These are phyloP conservation scores for Tilletia horrida DNA, from an alignment of 1,284 basidiomycete species.

Conservation along the genomic window DNA sequence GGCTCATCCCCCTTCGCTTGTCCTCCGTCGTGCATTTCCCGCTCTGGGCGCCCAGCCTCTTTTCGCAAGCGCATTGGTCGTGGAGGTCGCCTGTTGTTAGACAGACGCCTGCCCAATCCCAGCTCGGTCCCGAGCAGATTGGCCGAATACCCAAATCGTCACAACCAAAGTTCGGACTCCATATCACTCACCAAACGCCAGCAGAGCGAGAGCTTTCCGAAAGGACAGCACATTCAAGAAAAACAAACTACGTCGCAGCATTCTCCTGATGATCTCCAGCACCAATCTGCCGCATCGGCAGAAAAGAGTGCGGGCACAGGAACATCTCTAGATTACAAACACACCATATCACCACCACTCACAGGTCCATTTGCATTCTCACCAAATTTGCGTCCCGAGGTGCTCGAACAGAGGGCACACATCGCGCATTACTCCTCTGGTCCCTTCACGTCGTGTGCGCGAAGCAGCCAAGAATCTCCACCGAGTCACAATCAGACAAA, in stretches of 20 bases:
- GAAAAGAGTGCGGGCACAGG: constrained; percentile 17
- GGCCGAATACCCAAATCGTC: constrained; percentile 40
- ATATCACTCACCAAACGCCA: not conserved
- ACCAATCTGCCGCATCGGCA: constrained; percentile 13
- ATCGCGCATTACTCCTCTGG: constrained; percentile 29
- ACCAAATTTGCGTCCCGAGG: constrained; percentile 35
- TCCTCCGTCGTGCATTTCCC: constrained; percentile 24
- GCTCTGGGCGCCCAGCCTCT: constrained; percentile 49
- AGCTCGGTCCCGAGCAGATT: constrained; percentile 50
- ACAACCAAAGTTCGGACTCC: not conserved
- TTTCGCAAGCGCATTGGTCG: constrained; percentile 52
- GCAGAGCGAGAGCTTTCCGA: not conserved
- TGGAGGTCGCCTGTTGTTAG: constrained; percentile 51
- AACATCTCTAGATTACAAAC: constrained; percentile 1
- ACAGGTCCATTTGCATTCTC: constrained; percentile 46
- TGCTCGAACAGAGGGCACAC: constrained; percentile 25
- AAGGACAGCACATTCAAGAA: constrained; percentile 3
- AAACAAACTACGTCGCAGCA: constrained; percentile 6
- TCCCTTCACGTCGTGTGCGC: constrained; percentile 19
- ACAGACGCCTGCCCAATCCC: constrained; percentile 44
- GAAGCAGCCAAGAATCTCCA: not conserved
- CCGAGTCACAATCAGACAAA: not conserved
- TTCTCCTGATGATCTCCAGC: constrained; percentile 13
- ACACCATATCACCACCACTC: constrained; percentile 14
- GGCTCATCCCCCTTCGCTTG: constrained; percentile 25